A percentile compares a stretch with the other conserved stretches of the same genome.
phyloP scores from a whole-genome alignment of 148 eudicot genomes.

The Rhododendron ferrugineum region DNA sequence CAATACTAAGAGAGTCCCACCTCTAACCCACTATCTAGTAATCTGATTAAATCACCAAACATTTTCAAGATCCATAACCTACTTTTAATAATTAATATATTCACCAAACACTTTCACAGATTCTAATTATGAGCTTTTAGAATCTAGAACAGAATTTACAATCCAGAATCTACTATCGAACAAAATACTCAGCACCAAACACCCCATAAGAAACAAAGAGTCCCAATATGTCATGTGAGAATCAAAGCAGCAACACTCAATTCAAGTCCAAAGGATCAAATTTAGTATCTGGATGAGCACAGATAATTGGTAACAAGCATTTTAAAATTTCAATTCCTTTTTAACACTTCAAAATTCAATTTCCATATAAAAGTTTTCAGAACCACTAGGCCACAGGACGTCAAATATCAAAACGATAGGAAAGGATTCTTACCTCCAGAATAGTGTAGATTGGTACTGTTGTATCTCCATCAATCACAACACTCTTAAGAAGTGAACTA shows the following conservation, averaged over 20 bases:
- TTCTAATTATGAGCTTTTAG: too few relatives aligned
- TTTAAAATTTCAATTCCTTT: neutral
- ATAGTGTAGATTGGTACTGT: slow-evolving; percentile 85
- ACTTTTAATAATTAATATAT: too few relatives aligned
- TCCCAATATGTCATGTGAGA: neutral
- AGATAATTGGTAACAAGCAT: neutral
- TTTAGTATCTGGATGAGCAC: neutral
- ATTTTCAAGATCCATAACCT: too few relatives aligned
- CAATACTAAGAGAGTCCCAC: too few relatives aligned
- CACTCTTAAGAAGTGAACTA: slow-evolving; percentile 88
- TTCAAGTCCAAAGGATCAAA: neutral
- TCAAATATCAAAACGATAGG: neutral
- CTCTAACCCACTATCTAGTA: too few relatives aligned
- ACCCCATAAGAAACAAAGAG: neutral
- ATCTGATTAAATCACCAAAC: too few relatives aligned
- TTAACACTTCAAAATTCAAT: neutral
- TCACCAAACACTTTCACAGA: too few relatives aligned
- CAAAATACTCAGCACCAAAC: too few relatives aligned
- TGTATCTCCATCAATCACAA: slow-evolving; percentile 86
- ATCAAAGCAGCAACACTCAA: neutral
- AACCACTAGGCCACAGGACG: neutral
- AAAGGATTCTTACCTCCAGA: slow-evolving; percentile 57
- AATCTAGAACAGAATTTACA: too few relatives aligned
- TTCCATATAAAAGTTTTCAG: neutral
- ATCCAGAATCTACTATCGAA: too few relatives aligned